Percentiles rank a stretch among this genome's conserved stretches.
These are phyloP conservation scores for Fusarium dlaminii DNA, from an alignment of 2,329 filamentous ascomycete genomes.

Conservation along the genomic window DNA sequence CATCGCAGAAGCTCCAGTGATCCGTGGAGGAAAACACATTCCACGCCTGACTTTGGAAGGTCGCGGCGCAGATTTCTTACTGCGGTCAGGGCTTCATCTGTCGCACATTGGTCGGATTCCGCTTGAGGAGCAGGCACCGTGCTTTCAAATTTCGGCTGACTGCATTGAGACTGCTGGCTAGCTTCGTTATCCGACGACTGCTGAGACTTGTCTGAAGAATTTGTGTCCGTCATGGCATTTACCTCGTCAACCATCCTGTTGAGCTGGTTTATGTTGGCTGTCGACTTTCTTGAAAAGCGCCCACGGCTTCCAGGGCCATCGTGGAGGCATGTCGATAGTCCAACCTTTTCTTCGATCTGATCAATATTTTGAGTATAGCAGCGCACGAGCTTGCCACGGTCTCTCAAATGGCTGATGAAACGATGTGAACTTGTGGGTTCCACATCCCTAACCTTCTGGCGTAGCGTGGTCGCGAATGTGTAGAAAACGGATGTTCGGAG, in stretches of 20 bases:
- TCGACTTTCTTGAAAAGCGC: constrained; percentile 64
- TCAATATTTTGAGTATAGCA: constrained; percentile 84
- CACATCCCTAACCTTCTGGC: constrained; percentile 71
- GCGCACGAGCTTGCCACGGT: constrained; percentile 73
- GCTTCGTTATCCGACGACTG: constrained; percentile 34
- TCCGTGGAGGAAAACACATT: constrained; percentile 77
- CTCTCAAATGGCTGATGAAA: constrained; percentile 73
- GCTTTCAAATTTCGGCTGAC: constrained; percentile 24
- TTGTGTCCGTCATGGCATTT: constrained; percentile 27
- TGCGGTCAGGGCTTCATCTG: constrained; percentile 28
- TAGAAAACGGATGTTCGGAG: constrained; percentile 76
- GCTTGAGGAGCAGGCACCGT: constrained; percentile 11
- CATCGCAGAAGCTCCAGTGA: constrained; percentile 73
- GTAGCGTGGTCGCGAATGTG: constrained; percentile 73
- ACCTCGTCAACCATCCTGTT: constrained; percentile 52
- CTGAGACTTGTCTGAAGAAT: constrained; percentile 34
- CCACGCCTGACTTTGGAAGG: constrained; percentile 57
- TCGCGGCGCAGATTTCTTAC: constrained; percentile 41
- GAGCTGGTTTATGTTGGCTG: constrained; percentile 47
- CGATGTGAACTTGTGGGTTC: constrained; percentile 72
- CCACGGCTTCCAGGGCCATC: constrained; percentile 70
- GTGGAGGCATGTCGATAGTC: constrained; percentile 69
- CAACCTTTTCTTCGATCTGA: constrained; percentile 75
- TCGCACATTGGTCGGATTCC: constrained; percentile 34
- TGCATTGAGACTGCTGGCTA: constrained; percentile 25